Evolutionary conservation across 306 rosid genomes (phyloP).

Genomic region (Inga leiocalycina): DNA sequence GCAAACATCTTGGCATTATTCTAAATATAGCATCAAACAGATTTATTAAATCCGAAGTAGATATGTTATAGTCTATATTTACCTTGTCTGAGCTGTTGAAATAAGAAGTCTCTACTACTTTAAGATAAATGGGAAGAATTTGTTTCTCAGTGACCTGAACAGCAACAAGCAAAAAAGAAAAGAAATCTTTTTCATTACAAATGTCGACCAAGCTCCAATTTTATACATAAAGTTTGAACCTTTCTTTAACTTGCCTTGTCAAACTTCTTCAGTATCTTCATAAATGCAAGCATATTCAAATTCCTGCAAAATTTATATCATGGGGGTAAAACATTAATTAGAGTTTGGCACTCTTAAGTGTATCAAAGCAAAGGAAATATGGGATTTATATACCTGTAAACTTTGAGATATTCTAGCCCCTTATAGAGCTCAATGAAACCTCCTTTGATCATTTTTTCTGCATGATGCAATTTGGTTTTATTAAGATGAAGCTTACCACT

Average conservation of each 20-base stretch:
- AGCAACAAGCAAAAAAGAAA: constrained; percentile 6
- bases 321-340: constrained; percentile 26
- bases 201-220: constrained; percentile 15
- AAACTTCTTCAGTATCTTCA: constrained; percentile 92
- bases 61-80: constrained; percentile 37
- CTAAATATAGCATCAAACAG: constrained; percentile 24
- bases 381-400: constrained; percentile 63
- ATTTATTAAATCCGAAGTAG: constrained; percentile 26
- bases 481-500: constrained; percentile 68
- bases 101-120: constrained; percentile 92
- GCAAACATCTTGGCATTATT: constrained; percentile 55
- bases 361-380: neutral
- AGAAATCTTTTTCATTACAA: neutral
- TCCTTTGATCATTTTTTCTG: constrained; percentile 91
- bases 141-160: constrained; percentile 85
- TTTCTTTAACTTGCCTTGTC: constrained; percentile 72
- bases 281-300: constrained; percentile 92
- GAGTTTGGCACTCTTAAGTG: neutral
- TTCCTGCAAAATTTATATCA: constrained; percentile 60
- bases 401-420: constrained; percentile 86
- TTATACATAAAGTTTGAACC: constrained; percentile 24
- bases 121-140: constrained; percentile 84
- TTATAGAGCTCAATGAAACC: constrained; percentile 92
- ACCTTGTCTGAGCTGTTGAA: constrained; percentile 98
- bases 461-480: constrained; percentile 75